These are phyloP conservation scores for Thelephora ganbajun DNA, from an alignment of 768 basidiomycete species.

Conservation along the genomic window DNA sequence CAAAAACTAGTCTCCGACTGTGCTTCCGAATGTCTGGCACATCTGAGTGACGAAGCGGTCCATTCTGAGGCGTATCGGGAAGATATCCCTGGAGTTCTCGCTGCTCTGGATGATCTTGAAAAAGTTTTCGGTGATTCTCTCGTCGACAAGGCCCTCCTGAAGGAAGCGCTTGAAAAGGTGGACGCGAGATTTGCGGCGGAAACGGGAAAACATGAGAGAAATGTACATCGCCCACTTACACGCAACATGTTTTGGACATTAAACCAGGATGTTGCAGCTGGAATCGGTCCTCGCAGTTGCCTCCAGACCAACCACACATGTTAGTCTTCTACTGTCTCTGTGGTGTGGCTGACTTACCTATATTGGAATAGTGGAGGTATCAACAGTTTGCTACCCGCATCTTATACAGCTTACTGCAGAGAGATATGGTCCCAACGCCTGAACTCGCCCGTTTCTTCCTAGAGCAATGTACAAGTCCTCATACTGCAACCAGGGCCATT, in stretches of 20 bases:
- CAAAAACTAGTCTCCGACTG: constrained; percentile 54
- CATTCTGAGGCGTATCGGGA: constrained; percentile 49
- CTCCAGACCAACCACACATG: constrained; percentile 51
- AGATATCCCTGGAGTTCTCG: constrained; percentile 30
- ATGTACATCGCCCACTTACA: constrained; percentile 17
- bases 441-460: constrained; percentile 50
- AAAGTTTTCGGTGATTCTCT: constrained; percentile 32
- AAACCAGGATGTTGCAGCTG: constrained; percentile 26
- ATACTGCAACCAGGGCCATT: constrained; percentile 48
- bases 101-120: constrained; percentile 33
- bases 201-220: constrained; percentile 29
- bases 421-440: constrained; percentile 41
- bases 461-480: constrained; percentile 52
- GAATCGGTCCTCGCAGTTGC: constrained; percentile 48
- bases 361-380: constrained; percentile 60
- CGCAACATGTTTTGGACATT: too few relatives aligned
- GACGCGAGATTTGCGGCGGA: constrained; percentile 19
- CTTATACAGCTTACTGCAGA: constrained; percentile 43
- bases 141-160: constrained; percentile 28
- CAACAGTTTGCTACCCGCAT: constrained; percentile 57
- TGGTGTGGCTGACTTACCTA: background rate
- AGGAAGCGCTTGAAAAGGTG: constrained; percentile 28
- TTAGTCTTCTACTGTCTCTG: constrained; percentile 13
- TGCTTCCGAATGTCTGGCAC: constrained; percentile 44
- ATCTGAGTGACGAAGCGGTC: constrained; percentile 50